Percentiles rank a stretch among this genome's conserved stretches.
Evolutionary conservation across 306 rosid genomes (phyloP).

Genomic region (Inga oerstediana): DNA sequence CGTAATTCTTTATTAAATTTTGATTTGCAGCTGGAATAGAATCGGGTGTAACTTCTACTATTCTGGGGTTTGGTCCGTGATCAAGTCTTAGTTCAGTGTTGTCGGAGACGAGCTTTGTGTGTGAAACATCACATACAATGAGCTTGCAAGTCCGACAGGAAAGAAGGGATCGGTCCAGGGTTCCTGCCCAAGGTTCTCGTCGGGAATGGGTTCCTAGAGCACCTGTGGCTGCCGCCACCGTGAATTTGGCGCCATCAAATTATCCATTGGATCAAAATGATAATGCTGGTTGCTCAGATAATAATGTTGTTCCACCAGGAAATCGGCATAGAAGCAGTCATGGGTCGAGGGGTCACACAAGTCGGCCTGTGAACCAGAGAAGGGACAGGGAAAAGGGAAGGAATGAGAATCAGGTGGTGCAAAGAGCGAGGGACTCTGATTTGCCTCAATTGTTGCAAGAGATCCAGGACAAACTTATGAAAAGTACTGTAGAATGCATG

Average conservation of each 20-base stretch:
- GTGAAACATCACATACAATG: constrained; percentile 46
- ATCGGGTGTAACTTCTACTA: neutral
- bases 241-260: constrained; percentile 21
- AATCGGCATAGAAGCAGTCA: constrained; percentile 36
- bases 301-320: constrained; percentile 20
- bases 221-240: constrained; percentile 19
- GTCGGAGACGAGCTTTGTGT: constrained; percentile 29
- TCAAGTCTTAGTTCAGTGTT: constrained; percentile 18
- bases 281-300: constrained; percentile 18
- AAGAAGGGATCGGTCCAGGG: constrained; percentile 59
- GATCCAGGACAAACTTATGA: constrained; percentile 85
- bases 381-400: constrained; percentile 49
- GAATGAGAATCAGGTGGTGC: constrained; percentile 44
- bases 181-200: constrained; percentile 47
- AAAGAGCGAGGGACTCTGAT: constrained; percentile 45
- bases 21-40: constrained; percentile 10
- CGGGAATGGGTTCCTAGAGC: constrained; percentile 69
- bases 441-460: constrained; percentile 89
- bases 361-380: constrained; percentile 41
- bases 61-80: neutral
- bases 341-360: constrained; percentile 36
- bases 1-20: neutral
- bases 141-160: constrained; percentile 53
- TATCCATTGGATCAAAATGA: constrained; percentile 9
- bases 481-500: constrained; percentile 83